phyloP scores from a whole-genome alignment of 495 filamentous ascomycete genomes.

The Xylaria cubensis region DNA sequence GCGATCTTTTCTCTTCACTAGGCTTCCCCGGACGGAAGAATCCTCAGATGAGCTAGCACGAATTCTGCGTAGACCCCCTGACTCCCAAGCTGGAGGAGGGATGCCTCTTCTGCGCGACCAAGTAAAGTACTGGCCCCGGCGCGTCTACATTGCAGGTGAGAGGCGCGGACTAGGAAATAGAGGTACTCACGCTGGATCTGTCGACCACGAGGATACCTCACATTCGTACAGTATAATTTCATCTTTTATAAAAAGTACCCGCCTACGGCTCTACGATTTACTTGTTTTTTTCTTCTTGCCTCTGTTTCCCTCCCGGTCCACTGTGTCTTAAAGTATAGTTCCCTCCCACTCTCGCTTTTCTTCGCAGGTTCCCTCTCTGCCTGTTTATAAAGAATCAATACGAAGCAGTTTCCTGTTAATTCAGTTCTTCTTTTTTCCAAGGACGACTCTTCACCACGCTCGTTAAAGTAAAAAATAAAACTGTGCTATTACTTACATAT shows the following conservation, averaged over 20 bases:
- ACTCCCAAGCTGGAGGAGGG: neutral
- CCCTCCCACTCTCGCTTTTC: slow-evolving; percentile 3
- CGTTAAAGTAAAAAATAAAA: slow-evolving; percentile 13
- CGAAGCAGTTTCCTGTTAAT: slow-evolving; percentile 14
- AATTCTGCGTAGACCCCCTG: slow-evolving; percentile 5
- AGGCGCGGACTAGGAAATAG: neutral
- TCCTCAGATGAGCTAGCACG: slow-evolving; percentile 4
- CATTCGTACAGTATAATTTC: slow-evolving; percentile 22
- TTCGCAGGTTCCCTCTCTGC: neutral
- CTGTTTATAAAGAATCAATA: slow-evolving; percentile 13
- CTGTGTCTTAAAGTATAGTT: slow-evolving; percentile 15
- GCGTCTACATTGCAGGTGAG: neutral
- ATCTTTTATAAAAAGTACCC: slow-evolving; percentile 14
- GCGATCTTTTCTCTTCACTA: slow-evolving; percentile 13
- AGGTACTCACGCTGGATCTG: slow-evolving; percentile 4
- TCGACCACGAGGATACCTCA: slow-evolving; percentile 13
- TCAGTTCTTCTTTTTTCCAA: neutral
- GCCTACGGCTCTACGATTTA: neutral
- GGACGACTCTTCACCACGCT: slow-evolving; percentile 18
- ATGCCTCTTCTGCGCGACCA: neutral
- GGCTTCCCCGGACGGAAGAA: slow-evolving; percentile 22
- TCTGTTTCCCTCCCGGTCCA: slow-evolving; percentile 2
- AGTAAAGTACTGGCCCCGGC: slow-evolving; percentile 11
- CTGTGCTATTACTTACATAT: slow-evolving; percentile 29
- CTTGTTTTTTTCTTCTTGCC: neutral